A percentile compares a stretch with the other conserved stretches of the same genome.
Conservation (phyloP, 805 yeast species). For the Diddensiella transvaalensis region DNA sequence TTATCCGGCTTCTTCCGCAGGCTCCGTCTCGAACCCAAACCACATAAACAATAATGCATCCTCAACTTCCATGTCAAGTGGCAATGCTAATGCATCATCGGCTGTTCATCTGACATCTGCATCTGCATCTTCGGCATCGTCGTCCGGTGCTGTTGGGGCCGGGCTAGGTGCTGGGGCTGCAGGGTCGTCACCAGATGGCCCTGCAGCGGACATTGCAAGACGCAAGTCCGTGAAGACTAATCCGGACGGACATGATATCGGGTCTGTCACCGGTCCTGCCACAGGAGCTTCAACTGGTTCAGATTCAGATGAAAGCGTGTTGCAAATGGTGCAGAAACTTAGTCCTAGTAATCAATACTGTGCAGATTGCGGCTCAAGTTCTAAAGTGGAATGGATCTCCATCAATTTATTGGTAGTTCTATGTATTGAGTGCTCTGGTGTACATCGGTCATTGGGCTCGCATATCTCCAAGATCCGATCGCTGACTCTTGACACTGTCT, state of each 20-base stretch:
- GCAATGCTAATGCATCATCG: neutral
- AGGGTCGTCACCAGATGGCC: neutral
- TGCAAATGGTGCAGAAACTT: conserved; percentile 16
- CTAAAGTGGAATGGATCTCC: conserved; percentile 81
- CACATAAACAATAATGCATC: conserved; percentile 14
- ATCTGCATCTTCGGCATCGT: neutral
- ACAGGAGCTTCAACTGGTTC: neutral
- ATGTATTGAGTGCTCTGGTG: conserved; percentile 83
- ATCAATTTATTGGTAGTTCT: conserved; percentile 65
- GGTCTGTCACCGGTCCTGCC: neutral
- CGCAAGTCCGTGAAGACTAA: conserved; percentile 1
- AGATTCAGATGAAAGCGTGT: conserved; percentile 5
- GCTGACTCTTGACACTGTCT: conserved; percentile 61
- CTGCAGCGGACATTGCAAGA: neutral
- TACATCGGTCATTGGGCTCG: conserved; percentile 83
- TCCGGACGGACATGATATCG: neutral
- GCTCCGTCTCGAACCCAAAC: conserved; percentile 9
- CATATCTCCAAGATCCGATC: conserved; percentile 77
- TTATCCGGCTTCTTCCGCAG: conserved; percentile 1
- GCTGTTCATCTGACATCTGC: neutral
- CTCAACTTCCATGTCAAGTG: conserved; percentile 5
- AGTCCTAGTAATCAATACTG: conserved; percentile 59
- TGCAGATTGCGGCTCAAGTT: conserved; percentile 71
- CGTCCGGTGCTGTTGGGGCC: neutral
- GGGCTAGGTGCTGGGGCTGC: neutral